A percentile compares a stretch with the other conserved stretches of the same genome.
Evolutionary conservation across 371 early-diverging fungal species (phyloP).

Genomic region (Phascolomyces articulosus): DNA sequence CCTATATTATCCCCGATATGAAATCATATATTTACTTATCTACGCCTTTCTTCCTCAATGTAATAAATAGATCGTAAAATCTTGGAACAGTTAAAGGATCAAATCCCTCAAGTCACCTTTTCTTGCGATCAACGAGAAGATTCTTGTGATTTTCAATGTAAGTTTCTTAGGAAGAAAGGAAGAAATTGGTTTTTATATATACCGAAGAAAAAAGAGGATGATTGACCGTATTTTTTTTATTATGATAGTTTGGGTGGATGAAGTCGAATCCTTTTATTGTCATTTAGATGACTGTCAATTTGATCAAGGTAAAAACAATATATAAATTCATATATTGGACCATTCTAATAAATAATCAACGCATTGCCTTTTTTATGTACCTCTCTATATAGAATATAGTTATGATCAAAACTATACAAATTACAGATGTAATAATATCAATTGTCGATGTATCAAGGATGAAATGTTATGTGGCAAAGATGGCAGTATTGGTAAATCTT

Average conservation of each 20-base stretch:
- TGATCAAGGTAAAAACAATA: slow-evolving; percentile 49
- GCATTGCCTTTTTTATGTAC: too few relatives aligned
- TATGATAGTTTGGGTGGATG: slow-evolving; percentile 72
- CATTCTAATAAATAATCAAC: too few relatives aligned
- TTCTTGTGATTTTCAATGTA: slow-evolving; percentile 73
- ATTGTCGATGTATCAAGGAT: slow-evolving; percentile 74
- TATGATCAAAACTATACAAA: slow-evolving; percentile 56
- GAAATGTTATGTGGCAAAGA: slow-evolving; percentile 81
- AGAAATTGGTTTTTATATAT: too few relatives aligned
- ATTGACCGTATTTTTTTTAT: neutral
- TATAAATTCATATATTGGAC: neutral
- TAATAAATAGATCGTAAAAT: slow-evolving; percentile 56
- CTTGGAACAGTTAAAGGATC: slow-evolving; percentile 60
- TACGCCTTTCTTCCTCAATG: neutral
- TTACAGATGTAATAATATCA: slow-evolving; percentile 67
- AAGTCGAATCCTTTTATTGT: slow-evolving; percentile 80
- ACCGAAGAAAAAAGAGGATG: neutral
- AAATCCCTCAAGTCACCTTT: slow-evolving; percentile 74
- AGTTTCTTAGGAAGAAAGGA: slow-evolving; percentile 1
- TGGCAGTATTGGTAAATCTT: slow-evolving; percentile 64
- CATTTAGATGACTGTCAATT: slow-evolving; percentile 68
- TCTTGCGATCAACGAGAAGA: slow-evolving; percentile 57
- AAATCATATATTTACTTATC: neutral
- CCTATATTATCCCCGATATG: too few relatives aligned
- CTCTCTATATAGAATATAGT: slow-evolving; percentile 30